phyloP scores from a whole-genome alignment of 805 yeast species.

The Starmerella apicola region DNA sequence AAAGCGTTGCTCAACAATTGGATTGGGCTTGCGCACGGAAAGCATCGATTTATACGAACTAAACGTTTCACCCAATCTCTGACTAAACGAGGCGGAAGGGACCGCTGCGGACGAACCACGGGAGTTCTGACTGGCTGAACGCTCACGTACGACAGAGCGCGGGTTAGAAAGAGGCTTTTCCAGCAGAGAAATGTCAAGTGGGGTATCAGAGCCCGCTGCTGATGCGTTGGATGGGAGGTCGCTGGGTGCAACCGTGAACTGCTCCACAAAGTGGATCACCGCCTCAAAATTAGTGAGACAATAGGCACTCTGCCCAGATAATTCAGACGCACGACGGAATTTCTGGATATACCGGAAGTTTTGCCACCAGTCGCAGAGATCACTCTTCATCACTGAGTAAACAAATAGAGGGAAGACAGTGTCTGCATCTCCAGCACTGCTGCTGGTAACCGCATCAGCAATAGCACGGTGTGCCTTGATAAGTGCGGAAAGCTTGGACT shows the following conservation, averaged over 20 bases:
- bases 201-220: constrained; percentile 24
- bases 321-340: constrained; percentile 27
- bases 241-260: constrained; percentile 23
- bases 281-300: constrained; percentile 36
- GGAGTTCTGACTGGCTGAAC: constrained; percentile 20
- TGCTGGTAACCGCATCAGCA: constrained; percentile 23
- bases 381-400: constrained; percentile 25
- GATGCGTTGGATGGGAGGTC: too few relatives aligned
- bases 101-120: constrained; percentile 23
- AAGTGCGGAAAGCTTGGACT: constrained; percentile 26
- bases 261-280: constrained; percentile 29
- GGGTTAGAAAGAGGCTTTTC: constrained; percentile 14
- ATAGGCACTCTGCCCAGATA: constrained; percentile 31
- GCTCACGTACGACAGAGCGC: constrained; percentile 8
- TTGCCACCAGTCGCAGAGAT: constrained; percentile 27
- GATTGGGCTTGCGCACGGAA: constrained; percentile 9
- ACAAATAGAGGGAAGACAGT: constrained; percentile 30
- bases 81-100: constrained; percentile 20
- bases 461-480: constrained; percentile 29
- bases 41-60: constrained; percentile 17
- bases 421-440: constrained; percentile 25
- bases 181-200: constrained; percentile 19
- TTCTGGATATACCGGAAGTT: constrained; percentile 30
- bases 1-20: constrained; percentile 15
- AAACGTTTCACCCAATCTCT: constrained; percentile 27